phyloP scores from a whole-genome alignment of 2,329 filamentous ascomycete genomes.

The Paraconiothyrium sp. region DNA sequence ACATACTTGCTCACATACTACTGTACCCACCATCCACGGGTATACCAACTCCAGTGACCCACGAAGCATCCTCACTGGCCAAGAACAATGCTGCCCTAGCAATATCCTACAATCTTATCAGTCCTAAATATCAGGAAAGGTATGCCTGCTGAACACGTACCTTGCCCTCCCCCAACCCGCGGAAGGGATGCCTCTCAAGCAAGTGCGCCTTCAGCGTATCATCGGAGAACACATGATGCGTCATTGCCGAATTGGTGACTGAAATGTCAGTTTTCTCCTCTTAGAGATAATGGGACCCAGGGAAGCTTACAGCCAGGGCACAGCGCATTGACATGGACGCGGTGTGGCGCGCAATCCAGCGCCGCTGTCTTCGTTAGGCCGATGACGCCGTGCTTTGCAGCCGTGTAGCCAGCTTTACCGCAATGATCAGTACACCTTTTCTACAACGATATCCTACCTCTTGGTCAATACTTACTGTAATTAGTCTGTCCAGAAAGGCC shows the following conservation, averaged over 20 bases:
- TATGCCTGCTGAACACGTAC: neutral
- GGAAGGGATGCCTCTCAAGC: slow-evolving; percentile 39
- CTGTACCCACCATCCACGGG: slow-evolving; percentile 59
- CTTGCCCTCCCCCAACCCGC: slow-evolving; percentile 32
- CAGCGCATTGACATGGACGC: slow-evolving; percentile 64
- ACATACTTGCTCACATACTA: slow-evolving; percentile 25
- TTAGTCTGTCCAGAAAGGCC: slow-evolving; percentile 52
- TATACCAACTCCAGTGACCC: slow-evolving; percentile 57
- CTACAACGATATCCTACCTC: too few relatives aligned
- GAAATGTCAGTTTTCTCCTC: slow-evolving; percentile 28
- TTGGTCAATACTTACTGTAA: slow-evolving; percentile 31
- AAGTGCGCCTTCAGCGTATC: slow-evolving; percentile 16
- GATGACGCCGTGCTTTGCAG: slow-evolving; percentile 62
- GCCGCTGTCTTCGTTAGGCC: slow-evolving; percentile 61
- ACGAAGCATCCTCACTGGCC: slow-evolving; percentile 58
- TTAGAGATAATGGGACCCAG: neutral
- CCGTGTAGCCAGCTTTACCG: slow-evolving; percentile 49
- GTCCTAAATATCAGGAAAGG: neutral
- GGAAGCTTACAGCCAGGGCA: slow-evolving; percentile 60
- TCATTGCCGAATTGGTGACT: slow-evolving; percentile 29
- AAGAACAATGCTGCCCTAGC: slow-evolving; percentile 55
- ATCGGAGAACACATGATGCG: slow-evolving; percentile 25
- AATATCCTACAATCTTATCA: slow-evolving; percentile 40
- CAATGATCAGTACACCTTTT: neutral
- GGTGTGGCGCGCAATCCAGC: slow-evolving; percentile 58